These are phyloP conservation scores for Coelastrella sp. DNA, from an alignment of 139 green algal genomes.

Conservation along the genomic window DNA sequence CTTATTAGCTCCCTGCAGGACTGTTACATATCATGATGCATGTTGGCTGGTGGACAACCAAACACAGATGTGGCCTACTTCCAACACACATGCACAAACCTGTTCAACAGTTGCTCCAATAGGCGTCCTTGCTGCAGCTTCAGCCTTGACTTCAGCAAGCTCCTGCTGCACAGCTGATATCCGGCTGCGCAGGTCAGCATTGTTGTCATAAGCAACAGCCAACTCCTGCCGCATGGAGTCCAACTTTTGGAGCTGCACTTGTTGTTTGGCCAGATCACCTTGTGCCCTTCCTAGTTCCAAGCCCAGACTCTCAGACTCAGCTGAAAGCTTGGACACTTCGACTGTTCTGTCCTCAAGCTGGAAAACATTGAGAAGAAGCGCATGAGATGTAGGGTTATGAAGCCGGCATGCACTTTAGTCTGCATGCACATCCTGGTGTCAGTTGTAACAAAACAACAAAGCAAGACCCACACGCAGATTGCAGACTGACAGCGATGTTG, in stretches of 20 bases:
- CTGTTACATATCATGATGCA: too few species aligned
- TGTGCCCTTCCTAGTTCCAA: not conserved
- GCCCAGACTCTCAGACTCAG: not conserved
- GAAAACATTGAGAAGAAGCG: not conserved
- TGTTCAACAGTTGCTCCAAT: conserved; percentile 18
- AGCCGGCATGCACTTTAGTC: too few species aligned
- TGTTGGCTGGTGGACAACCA: too few species aligned
- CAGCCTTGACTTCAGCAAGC: conserved; percentile 20
- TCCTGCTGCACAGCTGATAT: conserved; percentile 7
- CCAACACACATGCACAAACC: too few species aligned
- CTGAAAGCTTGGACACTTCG: not conserved
- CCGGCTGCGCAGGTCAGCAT: conserved; percentile 19
- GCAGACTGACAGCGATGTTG: too few species aligned
- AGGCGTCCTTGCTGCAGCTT: conserved; percentile 35
- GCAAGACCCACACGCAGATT: too few species aligned
- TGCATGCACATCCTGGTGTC: too few species aligned
- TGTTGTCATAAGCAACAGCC: not conserved
- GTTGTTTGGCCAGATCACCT: conserved; percentile 1
- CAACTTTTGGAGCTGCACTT: not conserved
- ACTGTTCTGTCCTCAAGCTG: not conserved
- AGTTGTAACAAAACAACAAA: too few species aligned
- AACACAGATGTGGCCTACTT: too few species aligned
- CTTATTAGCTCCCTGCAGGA: too few species aligned
- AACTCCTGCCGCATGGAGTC: not conserved
- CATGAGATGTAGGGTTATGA: not conserved